A percentile compares a stretch with the other conserved stretches of the same genome.
These are phyloP conservation scores for Pestalotiopsis sp. DNA, from an alignment of 2,329 filamentous ascomycete species.

Conservation along the genomic window DNA sequence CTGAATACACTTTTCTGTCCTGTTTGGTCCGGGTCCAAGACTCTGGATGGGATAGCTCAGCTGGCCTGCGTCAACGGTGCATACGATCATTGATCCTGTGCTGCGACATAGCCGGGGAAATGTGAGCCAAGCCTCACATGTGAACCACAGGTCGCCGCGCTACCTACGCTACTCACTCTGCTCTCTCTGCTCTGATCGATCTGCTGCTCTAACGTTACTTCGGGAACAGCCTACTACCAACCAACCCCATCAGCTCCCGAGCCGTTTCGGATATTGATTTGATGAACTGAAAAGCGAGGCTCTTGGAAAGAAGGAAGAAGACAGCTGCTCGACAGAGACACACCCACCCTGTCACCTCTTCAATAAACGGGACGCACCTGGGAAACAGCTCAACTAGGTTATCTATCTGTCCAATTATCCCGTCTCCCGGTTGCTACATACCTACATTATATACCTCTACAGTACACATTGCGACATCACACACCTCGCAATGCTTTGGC, in stretches of 20 bases:
- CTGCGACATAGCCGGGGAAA: background rate
- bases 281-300: background rate
- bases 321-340: background rate
- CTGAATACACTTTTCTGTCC: background rate
- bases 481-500: background rate
- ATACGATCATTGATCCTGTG: background rate
- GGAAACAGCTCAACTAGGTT: background rate
- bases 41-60: background rate
- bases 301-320: background rate
- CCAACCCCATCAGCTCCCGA: background rate
- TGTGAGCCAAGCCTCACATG: conserved; percentile 1
- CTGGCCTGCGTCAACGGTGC: background rate
- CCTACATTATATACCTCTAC: background rate
- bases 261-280: conserved; percentile 1
- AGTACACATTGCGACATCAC: conserved; percentile 9
- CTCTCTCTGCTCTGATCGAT: background rate
- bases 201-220: background rate
- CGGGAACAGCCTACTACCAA: background rate
- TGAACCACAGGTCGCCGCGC: background rate
- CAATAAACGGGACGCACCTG: background rate
- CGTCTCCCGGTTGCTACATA: conserved; percentile 6
- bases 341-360: background rate
- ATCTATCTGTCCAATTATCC: conserved; percentile 8
- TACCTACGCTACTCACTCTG: background rate
- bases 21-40: background rate